Evolutionary conservation across 768 basidiomycete genomes (phyloP).

Genomic region (Boletus coccyginus): DNA sequence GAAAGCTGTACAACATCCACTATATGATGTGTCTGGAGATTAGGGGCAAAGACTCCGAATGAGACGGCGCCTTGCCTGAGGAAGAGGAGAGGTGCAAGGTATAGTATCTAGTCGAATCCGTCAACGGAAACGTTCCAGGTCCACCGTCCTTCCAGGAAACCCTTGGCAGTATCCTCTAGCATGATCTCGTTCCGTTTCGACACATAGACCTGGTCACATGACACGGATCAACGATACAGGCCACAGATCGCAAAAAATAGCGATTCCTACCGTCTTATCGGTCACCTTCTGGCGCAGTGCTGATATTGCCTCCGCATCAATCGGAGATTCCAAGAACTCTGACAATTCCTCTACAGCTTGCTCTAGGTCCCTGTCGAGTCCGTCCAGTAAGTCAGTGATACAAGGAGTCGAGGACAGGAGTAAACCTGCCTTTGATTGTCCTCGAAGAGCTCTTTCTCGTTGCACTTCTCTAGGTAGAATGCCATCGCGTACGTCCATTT

Average conservation of each 20-base stretch:
- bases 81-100: not conserved
- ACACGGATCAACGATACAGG: not conserved
- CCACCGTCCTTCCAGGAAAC: constrained; percentile 86
- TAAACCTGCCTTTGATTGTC: constrained; percentile 84
- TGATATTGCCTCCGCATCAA: constrained; percentile 82
- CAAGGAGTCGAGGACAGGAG: not conserved
- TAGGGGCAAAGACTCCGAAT: not conserved
- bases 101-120: constrained; percentile 55
- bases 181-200: constrained; percentile 95
- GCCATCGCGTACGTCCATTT: constrained; percentile 99
- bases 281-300: constrained; percentile 88
- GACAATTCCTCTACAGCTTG: constrained; percentile 93
- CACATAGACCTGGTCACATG: constrained; percentile 70
- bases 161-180: constrained; percentile 89
- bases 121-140: constrained; percentile 72
- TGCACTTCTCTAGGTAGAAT: constrained; percentile 88
- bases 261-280: constrained; percentile 77
- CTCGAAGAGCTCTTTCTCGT: constrained; percentile 93
- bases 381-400: not conserved
- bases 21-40: not conserved
- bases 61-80: not conserved
- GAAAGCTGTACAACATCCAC: not conserved
- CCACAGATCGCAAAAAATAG: not conserved
- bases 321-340: constrained; percentile 87
- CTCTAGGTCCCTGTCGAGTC: constrained; percentile 72